Percentiles rank a stretch among this genome's conserved stretches.
Evolutionary conservation across 2,329 filamentous ascomycete genomes (phyloP).

Genomic region (Venturia asperata): DNA sequence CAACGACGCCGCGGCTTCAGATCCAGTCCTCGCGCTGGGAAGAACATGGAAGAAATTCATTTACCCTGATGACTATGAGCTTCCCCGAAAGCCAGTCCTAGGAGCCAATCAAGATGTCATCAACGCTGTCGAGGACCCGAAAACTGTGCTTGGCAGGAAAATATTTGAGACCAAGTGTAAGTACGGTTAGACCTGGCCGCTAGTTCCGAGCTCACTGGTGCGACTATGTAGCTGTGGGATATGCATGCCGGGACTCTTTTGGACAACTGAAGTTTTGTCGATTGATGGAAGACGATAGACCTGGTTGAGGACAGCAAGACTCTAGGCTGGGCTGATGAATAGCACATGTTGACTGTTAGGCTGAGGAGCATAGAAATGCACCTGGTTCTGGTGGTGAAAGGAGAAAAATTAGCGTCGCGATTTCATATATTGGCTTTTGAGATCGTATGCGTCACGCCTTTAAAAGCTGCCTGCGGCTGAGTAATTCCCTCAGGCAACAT

Average conservation of each 20-base stretch:
- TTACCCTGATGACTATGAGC: neutral
- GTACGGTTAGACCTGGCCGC: neutral
- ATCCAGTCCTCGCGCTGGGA: neutral
- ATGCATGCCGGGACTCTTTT: neutral
- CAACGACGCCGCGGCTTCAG: neutral
- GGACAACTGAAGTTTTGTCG: neutral
- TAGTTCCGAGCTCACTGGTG: neutral
- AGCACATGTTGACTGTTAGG: too few relatives aligned
- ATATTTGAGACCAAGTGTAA: neutral
- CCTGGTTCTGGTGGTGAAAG: too few relatives aligned
- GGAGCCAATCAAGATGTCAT: neutral
- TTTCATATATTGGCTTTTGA: too few relatives aligned
- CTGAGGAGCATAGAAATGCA: too few relatives aligned
- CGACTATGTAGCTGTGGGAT: neutral
- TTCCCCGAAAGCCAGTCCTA: neutral
- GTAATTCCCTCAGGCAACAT: too few relatives aligned
- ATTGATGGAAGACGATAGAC: neutral
- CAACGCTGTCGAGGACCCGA: neutral
- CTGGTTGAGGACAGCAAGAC: neutral
- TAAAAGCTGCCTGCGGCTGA: too few relatives aligned
- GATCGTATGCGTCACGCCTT: too few relatives aligned
- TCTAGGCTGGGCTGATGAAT: too few relatives aligned
- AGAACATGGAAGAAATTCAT: neutral
- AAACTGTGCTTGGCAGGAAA: neutral
- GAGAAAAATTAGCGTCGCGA: too few relatives aligned